Evolutionary conservation across 257 asterid species (phyloP).

Genomic region (Solanum sitiens): DNA sequence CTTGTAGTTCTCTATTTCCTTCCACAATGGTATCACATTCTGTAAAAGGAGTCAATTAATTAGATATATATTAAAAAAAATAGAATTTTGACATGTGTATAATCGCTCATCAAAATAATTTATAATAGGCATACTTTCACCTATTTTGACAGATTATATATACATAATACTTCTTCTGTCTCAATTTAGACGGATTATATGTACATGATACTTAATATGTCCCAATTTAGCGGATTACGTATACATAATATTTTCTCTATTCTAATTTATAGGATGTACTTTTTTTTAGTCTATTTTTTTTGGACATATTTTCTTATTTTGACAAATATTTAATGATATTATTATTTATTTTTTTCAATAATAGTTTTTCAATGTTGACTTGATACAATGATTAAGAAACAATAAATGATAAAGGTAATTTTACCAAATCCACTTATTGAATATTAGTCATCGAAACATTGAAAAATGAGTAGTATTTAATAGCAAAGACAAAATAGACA

Average conservation of each 20-base stretch:
- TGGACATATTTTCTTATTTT: background rate
- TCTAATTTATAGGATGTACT: too few relatives aligned
- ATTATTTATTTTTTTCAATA: too few relatives aligned
- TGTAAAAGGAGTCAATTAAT: background rate
- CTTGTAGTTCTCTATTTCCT: constrained; percentile 64
- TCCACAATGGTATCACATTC: constrained; percentile 92
- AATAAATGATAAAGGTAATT: too few relatives aligned
- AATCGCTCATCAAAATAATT: background rate
- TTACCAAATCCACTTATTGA: too few relatives aligned
- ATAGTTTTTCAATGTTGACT: too few relatives aligned
- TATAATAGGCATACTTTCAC: background rate
- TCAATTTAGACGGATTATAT: background rate
- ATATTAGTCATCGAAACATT: background rate
- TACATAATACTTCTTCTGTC: background rate
- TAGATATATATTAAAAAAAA: background rate
- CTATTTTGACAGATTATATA: background rate
- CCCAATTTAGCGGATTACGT: background rate
- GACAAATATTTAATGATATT: background rate
- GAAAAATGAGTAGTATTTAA: background rate
- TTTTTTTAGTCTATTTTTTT: too few relatives aligned
- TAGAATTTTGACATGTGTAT: background rate
- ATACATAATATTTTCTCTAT: background rate
- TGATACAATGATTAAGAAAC: background rate
- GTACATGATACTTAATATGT: background rate
- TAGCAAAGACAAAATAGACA: background rate